A percentile compares a stretch with the other conserved stretches of the same genome.
Conservation (phyloP, 257 asterid genomes). For the Pogostemon cablin region DNA sequence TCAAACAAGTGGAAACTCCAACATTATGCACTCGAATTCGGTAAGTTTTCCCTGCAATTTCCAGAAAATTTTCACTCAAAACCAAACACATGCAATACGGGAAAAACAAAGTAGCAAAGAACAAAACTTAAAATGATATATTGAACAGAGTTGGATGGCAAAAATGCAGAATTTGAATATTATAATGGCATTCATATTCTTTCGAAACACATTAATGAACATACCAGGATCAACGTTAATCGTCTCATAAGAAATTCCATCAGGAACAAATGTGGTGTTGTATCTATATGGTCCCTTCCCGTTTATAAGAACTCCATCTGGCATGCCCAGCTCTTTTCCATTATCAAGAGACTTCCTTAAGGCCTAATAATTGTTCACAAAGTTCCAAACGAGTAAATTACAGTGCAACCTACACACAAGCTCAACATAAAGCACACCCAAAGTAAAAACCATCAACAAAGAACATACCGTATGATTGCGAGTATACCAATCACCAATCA, state of each 20-base stretch:
- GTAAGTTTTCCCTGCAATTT: constrained; percentile 5
- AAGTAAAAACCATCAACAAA: neutral
- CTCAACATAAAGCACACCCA: neutral
- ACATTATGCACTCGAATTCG: constrained; percentile 5
- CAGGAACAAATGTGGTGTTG: neutral
- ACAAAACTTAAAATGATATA: neutral
- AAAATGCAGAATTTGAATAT: neutral
- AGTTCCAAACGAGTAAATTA: constrained; percentile 3
- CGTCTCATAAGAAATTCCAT: constrained; percentile 8
- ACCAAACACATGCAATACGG: neutral
- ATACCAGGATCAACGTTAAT: constrained; percentile 13
- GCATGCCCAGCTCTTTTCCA: constrained; percentile 10
- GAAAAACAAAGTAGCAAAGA: neutral
- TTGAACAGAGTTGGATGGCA: neutral
- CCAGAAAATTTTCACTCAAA: neutral
- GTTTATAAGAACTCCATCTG: neutral
- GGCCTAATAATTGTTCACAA: neutral
- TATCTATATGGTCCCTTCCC: constrained; percentile 14
- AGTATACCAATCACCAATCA: constrained; percentile 18
- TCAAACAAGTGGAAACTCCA: constrained; percentile 2
- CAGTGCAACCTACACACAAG: neutral
- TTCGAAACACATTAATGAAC: neutral
- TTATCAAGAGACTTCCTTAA: neutral
- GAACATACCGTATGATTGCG: constrained; percentile 10
- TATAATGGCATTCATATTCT: neutral